phyloP scores from a whole-genome alignment of 1,139 yeast genomes.

The Saccharomyces hybrid region DNA sequence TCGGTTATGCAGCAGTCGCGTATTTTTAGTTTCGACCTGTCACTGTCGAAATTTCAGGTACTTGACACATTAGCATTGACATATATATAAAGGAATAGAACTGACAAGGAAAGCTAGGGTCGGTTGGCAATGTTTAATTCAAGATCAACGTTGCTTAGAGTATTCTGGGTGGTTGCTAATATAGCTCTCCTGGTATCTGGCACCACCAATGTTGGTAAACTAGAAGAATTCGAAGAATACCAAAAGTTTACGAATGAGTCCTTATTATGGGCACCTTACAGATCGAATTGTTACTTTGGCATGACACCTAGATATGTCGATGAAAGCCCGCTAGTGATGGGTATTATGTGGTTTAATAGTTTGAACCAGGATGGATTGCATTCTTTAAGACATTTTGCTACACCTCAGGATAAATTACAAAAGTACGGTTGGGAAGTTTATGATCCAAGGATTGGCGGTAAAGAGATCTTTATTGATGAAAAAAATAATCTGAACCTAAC shows the following conservation, averaged over 20 bases:
- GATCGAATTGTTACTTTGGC: conserved; percentile 83
- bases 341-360: conserved; percentile 83
- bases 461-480: conserved; percentile 62
- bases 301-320: conserved; percentile 73
- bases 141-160: neutral
- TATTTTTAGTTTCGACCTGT: neutral
- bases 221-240: conserved; percentile 21
- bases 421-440: conserved; percentile 81
- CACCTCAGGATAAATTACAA: conserved; percentile 56
- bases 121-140: neutral
- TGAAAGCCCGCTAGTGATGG: conserved; percentile 55
- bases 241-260: conserved; percentile 34
- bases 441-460: conserved; percentile 86
- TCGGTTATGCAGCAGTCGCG: neutral
- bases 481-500: conserved; percentile 56
- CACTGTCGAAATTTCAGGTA: neutral
- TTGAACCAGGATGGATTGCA: conserved; percentile 52
- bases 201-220: neutral
- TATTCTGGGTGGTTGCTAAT: neutral
- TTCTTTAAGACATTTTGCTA: conserved; percentile 70
- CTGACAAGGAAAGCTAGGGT: neutral
- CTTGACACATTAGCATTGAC: neutral
- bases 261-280: conserved; percentile 84
- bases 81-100: neutral
- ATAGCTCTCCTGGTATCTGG: neutral